phyloP scores from a whole-genome alignment of 2,329 filamentous ascomycete genomes.

The Verruconis gallopava region DNA sequence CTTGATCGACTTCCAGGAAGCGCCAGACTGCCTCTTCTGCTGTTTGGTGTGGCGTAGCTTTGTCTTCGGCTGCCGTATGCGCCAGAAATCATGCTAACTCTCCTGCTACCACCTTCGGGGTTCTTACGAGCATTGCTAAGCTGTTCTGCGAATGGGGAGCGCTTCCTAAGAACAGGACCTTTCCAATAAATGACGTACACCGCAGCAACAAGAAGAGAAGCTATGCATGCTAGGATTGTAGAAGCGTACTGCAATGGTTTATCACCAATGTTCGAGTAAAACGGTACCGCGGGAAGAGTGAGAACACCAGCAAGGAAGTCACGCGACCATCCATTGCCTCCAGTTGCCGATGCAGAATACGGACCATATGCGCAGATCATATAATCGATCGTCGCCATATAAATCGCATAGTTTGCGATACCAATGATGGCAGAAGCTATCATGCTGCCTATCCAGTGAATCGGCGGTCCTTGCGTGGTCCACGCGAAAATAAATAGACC shows the following conservation, averaged over 20 bases:
- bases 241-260: slow-evolving; percentile 40
- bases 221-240: slow-evolving; percentile 41
- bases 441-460: slow-evolving; percentile 58
- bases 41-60: slow-evolving; percentile 4
- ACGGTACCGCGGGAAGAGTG: slow-evolving; percentile 36
- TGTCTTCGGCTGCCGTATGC: slow-evolving; percentile 4
- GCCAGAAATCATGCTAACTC: slow-evolving; percentile 4
- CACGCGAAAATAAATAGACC: slow-evolving; percentile 60
- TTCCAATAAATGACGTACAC: slow-evolving; percentile 43
- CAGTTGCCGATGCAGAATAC: slow-evolving; percentile 62
- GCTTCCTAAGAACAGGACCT: slow-evolving; percentile 39
- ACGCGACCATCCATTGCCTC: slow-evolving; percentile 61
- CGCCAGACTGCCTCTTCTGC: slow-evolving; percentile 1
- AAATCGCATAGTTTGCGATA: slow-evolving; percentile 61
- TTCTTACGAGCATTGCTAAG: slow-evolving; percentile 14
- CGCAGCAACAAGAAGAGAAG: slow-evolving; percentile 33
- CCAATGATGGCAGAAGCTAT: slow-evolving; percentile 54
- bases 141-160: slow-evolving; percentile 41
- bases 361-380: slow-evolving; percentile 62
- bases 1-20: background rate
- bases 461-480: slow-evolving; percentile 47
- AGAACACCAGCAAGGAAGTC: slow-evolving; percentile 63
- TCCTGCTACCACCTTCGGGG: slow-evolving; percentile 2
- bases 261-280: slow-evolving; percentile 10
- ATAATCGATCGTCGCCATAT: slow-evolving; percentile 68